Evolutionary conservation across 441 rosid genomes (phyloP).

Genomic region (Hura crepitans): DNA sequence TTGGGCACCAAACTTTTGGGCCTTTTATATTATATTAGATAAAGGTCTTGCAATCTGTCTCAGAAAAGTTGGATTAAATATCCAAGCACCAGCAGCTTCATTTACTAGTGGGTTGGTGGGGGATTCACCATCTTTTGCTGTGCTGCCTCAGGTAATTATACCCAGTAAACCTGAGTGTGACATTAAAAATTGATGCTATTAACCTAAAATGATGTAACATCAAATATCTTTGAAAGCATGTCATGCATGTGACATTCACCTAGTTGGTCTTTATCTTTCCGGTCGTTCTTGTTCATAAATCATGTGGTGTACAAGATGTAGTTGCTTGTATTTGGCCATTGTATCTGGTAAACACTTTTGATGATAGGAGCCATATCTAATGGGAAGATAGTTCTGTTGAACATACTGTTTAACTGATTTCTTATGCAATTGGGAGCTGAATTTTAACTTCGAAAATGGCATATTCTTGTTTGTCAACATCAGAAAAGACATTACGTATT

Average conservation of each 20-base stretch:
- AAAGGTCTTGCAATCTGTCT: slow-evolving; percentile 57
- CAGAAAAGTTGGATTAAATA: slow-evolving; percentile 49
- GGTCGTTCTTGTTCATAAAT: neutral
- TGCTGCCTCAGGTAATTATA: slow-evolving; percentile 65
- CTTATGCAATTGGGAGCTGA: neutral
- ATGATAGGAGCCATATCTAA: neutral
- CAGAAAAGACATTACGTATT: neutral
- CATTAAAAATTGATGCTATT: neutral
- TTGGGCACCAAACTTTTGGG: slow-evolving; percentile 98
- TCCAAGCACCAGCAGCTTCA: slow-evolving; percentile 61
- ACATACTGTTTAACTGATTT: neutral
- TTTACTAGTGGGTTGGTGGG: slow-evolving; percentile 90
- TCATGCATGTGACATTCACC: neutral
- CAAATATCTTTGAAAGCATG: neutral
- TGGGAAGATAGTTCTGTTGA: neutral
- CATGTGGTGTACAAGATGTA: neutral
- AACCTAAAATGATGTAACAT: neutral
- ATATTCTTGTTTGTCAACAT: neutral
- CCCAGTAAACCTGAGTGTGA: neutral
- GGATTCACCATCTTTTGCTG: slow-evolving; percentile 63
- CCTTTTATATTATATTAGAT: slow-evolving; percentile 74
- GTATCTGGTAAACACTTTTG: neutral
- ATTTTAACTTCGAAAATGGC: neutral
- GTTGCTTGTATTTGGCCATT: neutral
- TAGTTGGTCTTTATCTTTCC: neutral